Evolutionary conservation across 1,284 basidiomycete species (phyloP).

Genomic region (Tranzscheliella williamsii): DNA sequence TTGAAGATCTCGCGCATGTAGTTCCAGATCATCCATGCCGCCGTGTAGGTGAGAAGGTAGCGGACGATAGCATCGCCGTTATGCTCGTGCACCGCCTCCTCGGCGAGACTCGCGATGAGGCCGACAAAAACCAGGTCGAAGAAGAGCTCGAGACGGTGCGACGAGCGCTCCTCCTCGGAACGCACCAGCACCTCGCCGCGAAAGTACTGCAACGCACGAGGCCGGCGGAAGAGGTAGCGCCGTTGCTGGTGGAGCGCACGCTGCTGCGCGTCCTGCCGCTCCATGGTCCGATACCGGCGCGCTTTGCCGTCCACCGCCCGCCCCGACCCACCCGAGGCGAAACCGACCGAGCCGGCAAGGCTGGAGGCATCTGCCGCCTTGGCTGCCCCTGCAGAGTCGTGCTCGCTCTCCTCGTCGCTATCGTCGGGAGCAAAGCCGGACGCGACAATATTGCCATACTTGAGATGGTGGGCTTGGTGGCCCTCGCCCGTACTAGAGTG

Average conservation of each 20-base stretch:
- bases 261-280: conserved; percentile 19
- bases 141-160: conserved; percentile 44
- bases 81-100: conserved; percentile 43
- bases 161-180: conserved; percentile 40
- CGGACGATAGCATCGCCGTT: conserved; percentile 41
- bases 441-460: conserved; percentile 40
- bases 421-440: conserved; percentile 31
- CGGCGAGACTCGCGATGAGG: conserved; percentile 44
- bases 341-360: conserved; percentile 6
- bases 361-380: not conserved
- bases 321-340: not conserved
- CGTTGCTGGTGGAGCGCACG: conserved; percentile 30
- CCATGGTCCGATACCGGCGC: conserved; percentile 13
- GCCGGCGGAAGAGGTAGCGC: conserved; percentile 48
- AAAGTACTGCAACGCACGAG: conserved; percentile 51
- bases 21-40: conserved; percentile 49
- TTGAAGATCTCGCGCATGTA: conserved; percentile 52
- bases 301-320: conserved; percentile 7
- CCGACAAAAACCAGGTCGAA: conserved; percentile 53
- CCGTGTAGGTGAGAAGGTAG: conserved; percentile 46
- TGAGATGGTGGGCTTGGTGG: conserved; percentile 42
- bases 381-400: not conserved
- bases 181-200: conserved; percentile 41
- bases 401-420: conserved; percentile 17
- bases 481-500: not conserved